phyloP scores from a whole-genome alignment of 148 eudicot genomes.

The Silene latifolia region DNA sequence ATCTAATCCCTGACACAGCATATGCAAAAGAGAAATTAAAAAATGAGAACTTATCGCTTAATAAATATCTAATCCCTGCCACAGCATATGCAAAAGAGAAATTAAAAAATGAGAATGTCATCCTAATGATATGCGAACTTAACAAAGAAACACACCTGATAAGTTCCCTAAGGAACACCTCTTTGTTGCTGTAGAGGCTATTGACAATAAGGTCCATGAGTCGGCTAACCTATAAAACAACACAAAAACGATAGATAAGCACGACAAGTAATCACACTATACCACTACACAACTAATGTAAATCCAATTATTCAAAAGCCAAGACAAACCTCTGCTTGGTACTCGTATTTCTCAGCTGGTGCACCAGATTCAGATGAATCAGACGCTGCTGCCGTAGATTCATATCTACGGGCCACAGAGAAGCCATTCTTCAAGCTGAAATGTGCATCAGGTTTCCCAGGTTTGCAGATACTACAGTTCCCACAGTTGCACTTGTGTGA shows the following conservation, averaged over 20 bases:
- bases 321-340: conserved; percentile 82
- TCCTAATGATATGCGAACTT: background rate
- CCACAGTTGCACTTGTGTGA: conserved; percentile 22
- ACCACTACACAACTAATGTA: background rate
- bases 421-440: conserved; percentile 31
- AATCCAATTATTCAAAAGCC: background rate
- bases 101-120: background rate
- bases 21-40: background rate
- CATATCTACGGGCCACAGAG: conserved; percentile 39
- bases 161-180: conserved; percentile 90
- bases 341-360: conserved; percentile 80
- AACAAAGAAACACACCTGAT: conserved; percentile 55
- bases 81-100: background rate
- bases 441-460: conserved; percentile 21
- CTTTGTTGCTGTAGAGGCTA: conserved; percentile 95
- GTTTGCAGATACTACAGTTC: conserved; percentile 18
- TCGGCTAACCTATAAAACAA: conserved; percentile 73
- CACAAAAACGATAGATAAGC: conserved; percentile 5
- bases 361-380: conserved; percentile 40
- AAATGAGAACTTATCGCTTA: background rate
- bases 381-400: conserved; percentile 78
- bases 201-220: conserved; percentile 98
- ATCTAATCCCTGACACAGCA: background rate
- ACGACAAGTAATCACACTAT: background rate
- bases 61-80: background rate